A percentile compares a stretch with the other conserved stretches of the same genome.
Evolutionary conservation across 768 basidiomycete species (phyloP).

Genomic region (Lyophyllum shimeji): DNA sequence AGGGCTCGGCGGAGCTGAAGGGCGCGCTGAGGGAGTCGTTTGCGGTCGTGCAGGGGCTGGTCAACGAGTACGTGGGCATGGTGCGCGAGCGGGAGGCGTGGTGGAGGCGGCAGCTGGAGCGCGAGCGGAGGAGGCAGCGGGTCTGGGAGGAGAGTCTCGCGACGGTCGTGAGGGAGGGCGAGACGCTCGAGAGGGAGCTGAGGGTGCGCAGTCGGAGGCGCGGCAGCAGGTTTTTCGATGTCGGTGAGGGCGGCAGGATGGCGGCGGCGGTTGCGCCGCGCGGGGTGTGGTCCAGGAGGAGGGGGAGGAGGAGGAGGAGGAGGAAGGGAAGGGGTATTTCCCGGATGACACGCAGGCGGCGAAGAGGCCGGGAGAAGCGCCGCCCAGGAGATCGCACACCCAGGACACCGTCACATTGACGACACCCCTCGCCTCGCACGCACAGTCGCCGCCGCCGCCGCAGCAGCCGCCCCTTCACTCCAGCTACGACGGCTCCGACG

Average conservation of each 20-base stretch:
- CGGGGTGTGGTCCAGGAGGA: conserved; percentile 5
- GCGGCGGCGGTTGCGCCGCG: too few species aligned
- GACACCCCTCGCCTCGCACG: too few species aligned
- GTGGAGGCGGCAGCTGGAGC: conserved; percentile 64
- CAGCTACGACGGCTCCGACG: conserved; percentile 12
- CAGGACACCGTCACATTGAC: conserved; percentile 1
- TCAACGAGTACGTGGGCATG: conserved; percentile 72
- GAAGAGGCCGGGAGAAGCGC: not conserved
- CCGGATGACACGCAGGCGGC: not conserved
- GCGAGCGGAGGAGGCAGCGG: conserved; percentile 59
- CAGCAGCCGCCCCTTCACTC: not conserved
- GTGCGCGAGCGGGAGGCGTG: conserved; percentile 77
- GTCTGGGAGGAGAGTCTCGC: conserved; percentile 93
- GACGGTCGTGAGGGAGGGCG: conserved; percentile 83
- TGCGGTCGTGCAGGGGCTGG: conserved; percentile 50
- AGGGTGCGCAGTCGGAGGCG: conserved; percentile 56
- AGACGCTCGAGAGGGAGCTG: conserved; percentile 79
- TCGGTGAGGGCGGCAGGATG: conserved; percentile 3
- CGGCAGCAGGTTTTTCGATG: conserved; percentile 57
- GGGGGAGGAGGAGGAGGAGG: too few species aligned
- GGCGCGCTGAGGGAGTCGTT: conserved; percentile 60
- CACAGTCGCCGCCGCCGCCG: not conserved
- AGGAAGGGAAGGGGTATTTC: not conserved
- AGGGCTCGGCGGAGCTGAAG: conserved; percentile 17
- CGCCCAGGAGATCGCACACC: not conserved